Conservation (phyloP, 371 early-diverging fungal species). For the Zopfochytrium polystomum region DNA sequence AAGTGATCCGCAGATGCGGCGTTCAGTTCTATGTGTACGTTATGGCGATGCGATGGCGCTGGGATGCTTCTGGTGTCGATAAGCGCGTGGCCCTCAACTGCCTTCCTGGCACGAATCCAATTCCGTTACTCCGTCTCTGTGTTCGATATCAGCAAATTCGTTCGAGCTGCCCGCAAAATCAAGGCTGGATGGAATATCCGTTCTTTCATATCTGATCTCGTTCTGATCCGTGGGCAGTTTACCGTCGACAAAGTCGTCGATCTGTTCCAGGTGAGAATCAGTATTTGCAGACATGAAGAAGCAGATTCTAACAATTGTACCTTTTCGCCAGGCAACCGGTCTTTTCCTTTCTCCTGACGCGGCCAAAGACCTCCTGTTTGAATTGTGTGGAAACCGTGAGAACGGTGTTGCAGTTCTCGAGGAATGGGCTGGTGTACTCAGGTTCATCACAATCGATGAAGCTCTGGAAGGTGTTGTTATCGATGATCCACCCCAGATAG, state of each 20-base stretch:
- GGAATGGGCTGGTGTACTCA: conserved; percentile 11
- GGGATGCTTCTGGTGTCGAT: conserved; percentile 10
- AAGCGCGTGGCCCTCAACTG: conserved; percentile 11
- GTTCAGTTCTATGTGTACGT: conserved; percentile 17
- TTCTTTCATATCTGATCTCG: neutral
- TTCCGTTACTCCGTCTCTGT: neutral
- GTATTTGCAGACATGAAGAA: neutral
- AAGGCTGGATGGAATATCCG: conserved; percentile 13
- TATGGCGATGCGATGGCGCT: conserved; percentile 5
- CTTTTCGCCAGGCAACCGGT: conserved; percentile 9
- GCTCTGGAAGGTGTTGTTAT: neutral
- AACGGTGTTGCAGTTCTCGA: conserved; percentile 4
- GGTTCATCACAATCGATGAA: conserved; percentile 1
- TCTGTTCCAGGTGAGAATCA: conserved; percentile 12
- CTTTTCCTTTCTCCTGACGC: conserved; percentile 7
- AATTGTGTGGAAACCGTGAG: neutral
- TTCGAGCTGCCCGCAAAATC: neutral
- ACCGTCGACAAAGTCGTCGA: neutral
- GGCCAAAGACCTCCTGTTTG: conserved; percentile 6
- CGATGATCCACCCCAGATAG: neutral
- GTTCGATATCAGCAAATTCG: conserved; percentile 12
- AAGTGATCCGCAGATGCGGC: conserved; percentile 1
- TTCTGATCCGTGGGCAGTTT: conserved; percentile 7
- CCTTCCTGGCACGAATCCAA: conserved; percentile 10
- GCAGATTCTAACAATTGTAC: neutral